Evolutionary conservation across 2,329 filamentous ascomycete genomes (phyloP), one percentile per base, ranked within the genome.

Genomic region (Rasamsonia emersonii): DNA sequence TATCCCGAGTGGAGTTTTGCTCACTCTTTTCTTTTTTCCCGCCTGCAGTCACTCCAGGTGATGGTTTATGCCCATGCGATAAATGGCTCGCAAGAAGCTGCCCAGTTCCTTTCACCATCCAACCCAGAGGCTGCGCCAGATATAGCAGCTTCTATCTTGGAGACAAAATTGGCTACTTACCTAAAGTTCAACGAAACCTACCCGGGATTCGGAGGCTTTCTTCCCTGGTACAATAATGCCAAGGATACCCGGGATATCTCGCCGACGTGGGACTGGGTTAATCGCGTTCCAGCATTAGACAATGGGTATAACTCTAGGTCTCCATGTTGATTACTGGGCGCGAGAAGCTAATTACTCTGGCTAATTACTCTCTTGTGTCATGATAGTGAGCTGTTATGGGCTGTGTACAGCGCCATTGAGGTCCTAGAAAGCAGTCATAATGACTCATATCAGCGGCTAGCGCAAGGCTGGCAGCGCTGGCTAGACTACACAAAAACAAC

Each of bases 41-140:
- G 25, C 17, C 21, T 30, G 18, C 16, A 62, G 60, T 50, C 59
- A 4, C 49, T 65, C 1, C 61, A 65, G 39, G 53, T 66, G 10
- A 65, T 65, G 58, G 47, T 65, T 4, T 63, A 64, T 28, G 47
- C 62, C 0, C 60, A 61, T 25, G 59, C 58, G 16, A 51, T 66
- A 17, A 42, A 54, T 3, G 62, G 61, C 0, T 56, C 53, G 1
- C 40, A 40, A 4, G 46, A 58, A 27, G 63, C 62, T 3, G 61
- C 59, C 5, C 51, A 52, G 11, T 64, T 63, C 35, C 41, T 65
- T 17, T 54, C 56, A 2, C 60, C 60, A 0, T 33, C 51, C 5
- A 34, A 57, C 10, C 50, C 53, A 4, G 33, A 45, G 5, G 37
- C 43, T 2, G 62, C 61, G 0, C 47, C 56, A 1, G 36, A 30